phyloP scores from a whole-genome alignment of 78 protist genomes.

The Anaeramoeba flamelloides region DNA sequence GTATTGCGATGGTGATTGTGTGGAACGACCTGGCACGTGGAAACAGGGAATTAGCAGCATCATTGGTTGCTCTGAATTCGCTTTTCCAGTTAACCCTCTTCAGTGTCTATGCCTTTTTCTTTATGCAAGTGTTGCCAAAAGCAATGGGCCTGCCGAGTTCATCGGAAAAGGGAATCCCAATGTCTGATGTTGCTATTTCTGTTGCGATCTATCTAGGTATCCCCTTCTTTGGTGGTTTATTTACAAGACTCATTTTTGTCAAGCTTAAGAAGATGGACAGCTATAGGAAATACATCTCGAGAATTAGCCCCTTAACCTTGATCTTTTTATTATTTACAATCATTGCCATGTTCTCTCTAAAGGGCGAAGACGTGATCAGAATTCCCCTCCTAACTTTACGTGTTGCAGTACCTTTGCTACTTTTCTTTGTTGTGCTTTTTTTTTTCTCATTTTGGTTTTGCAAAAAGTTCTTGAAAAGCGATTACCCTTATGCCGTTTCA shows the following conservation, averaged over 20 bases:
- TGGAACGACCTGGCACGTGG: not conserved
- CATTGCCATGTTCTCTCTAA: not conserved
- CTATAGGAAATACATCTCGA: not conserved
- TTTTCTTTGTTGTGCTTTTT: not conserved
- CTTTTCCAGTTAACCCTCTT: not conserved
- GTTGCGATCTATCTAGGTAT: not conserved
- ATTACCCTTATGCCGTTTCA: not conserved
- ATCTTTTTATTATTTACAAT: not conserved
- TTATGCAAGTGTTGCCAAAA: not conserved
- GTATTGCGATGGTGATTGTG: slow-evolving; percentile 1
- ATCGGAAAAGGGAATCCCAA: not conserved
- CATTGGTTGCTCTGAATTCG: not conserved
- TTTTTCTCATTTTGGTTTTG: not conserved
- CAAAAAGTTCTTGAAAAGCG: not conserved
- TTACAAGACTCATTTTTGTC: not conserved
- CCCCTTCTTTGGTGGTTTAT: not conserved
- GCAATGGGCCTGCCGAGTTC: not conserved
- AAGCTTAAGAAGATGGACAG: not conserved
- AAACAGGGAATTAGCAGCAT: not conserved
- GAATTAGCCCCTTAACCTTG: not conserved
- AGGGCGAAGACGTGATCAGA: not conserved
- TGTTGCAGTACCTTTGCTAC: not conserved
- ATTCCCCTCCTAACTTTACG: not conserved
- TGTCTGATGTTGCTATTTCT: not conserved
- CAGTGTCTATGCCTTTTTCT: not conserved